A percentile compares a stretch with the other conserved stretches of the same genome.
These are phyloP conservation scores for Bondarzewia mesenterica DNA, from an alignment of 1,284 basidiomycete species.

Conservation along the genomic window DNA sequence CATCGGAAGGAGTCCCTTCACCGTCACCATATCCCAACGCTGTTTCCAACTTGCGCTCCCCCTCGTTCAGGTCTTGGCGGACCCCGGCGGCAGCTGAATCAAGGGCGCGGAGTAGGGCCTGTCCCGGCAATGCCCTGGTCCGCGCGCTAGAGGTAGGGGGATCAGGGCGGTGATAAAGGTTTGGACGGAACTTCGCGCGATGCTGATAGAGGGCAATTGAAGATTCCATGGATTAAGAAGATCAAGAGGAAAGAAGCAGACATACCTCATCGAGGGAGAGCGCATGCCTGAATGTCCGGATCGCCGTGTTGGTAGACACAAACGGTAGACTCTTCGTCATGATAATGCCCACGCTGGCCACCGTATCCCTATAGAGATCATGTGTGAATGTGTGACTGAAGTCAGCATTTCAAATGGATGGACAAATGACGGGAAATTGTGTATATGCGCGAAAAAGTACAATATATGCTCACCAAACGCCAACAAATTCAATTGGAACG, in stretches of 20 bases:
- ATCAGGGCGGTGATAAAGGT: slow-evolving; percentile 35
- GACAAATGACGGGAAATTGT: not conserved
- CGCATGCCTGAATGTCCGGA: slow-evolving; percentile 56
- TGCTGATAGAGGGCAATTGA: slow-evolving; percentile 28
- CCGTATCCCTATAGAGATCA: slow-evolving; percentile 48
- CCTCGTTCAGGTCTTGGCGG: not conserved
- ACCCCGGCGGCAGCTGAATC: slow-evolving; percentile 11
- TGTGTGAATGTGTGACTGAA: not conserved
- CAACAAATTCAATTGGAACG: slow-evolving; percentile 55
- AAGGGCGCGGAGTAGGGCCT: slow-evolving; percentile 8
- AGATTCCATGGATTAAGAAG: not conserved
- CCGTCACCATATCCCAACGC: not conserved
- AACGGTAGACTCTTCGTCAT: slow-evolving; percentile 52
- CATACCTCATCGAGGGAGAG: slow-evolving; percentile 57
- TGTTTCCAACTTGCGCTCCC: not conserved
- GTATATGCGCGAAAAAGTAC: too few relatives aligned
- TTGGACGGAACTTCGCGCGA: slow-evolving; percentile 45
- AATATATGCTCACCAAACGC: slow-evolving; percentile 44
- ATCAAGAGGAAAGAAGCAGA: not conserved
- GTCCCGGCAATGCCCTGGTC: not conserved
- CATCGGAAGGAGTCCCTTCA: slow-evolving; percentile 7
- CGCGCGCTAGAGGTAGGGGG: slow-evolving; percentile 12
- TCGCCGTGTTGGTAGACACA: slow-evolving; percentile 44
- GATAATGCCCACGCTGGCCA: slow-evolving; percentile 55
- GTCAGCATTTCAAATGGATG: not conserved